Conservation (phyloP, 2,329 filamentous ascomycete species). For the Talaromyces sp. region DNA sequence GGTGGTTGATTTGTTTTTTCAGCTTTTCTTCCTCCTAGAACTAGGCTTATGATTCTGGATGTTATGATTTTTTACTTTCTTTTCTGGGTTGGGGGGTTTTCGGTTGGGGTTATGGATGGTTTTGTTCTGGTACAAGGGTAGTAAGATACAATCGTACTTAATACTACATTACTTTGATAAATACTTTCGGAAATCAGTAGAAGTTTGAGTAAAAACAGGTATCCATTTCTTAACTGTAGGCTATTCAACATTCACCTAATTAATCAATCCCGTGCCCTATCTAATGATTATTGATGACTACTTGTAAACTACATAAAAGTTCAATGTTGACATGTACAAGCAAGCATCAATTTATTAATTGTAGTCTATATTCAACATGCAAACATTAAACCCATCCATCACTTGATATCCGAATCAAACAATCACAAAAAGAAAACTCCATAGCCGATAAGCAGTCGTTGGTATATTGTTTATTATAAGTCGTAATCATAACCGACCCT, state of each 20-base stretch:
- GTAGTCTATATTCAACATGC: neutral
- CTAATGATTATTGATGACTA: too few relatives aligned
- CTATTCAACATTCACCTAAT: too few relatives aligned
- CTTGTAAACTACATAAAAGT: too few relatives aligned
- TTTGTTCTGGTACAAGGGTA: neutral
- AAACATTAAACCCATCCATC: neutral
- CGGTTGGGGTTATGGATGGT: neutral
- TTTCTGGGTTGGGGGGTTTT: neutral
- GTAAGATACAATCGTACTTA: neutral
- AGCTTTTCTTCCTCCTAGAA: too few relatives aligned
- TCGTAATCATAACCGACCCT: neutral
- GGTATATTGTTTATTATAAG: neutral
- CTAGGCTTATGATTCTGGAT: slow-evolving; percentile 15
- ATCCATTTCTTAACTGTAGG: neutral
- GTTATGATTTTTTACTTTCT: neutral
- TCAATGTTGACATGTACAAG: too few relatives aligned
- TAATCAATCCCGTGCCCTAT: neutral
- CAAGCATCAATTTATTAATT: too few relatives aligned
- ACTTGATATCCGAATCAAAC: neutral
- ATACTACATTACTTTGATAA: neutral
- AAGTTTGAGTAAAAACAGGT: neutral
- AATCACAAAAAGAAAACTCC: neutral
- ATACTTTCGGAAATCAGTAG: neutral
- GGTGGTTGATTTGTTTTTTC: slow-evolving; percentile 62
- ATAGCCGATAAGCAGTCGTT: too few relatives aligned